Conservation (phyloP, 2,329 filamentous ascomycete genomes). For the Didymella segeticola region DNA sequence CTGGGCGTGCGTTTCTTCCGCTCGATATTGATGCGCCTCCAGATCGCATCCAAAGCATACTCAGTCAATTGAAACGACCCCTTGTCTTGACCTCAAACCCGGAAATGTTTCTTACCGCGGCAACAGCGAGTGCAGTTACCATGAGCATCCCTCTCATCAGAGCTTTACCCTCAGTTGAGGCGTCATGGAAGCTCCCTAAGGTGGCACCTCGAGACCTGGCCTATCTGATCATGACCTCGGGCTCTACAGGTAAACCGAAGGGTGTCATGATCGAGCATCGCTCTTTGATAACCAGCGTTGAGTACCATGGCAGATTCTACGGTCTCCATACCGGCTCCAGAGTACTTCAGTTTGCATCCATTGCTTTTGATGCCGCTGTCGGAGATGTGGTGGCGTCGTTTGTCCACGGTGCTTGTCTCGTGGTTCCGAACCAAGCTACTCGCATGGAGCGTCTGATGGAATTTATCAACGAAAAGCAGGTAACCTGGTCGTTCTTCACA, state of each 20-base stretch:
- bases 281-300: background rate
- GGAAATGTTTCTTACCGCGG: background rate
- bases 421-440: background rate
- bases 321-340: background rate
- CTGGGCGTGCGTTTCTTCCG: slow-evolving; percentile 26
- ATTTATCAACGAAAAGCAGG: background rate
- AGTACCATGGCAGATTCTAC: background rate
- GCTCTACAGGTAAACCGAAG: slow-evolving; percentile 97
- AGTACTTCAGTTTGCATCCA: background rate
- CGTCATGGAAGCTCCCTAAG: background rate
- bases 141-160: background rate
- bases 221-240: slow-evolving; percentile 67
- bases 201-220: background rate
- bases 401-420: background rate
- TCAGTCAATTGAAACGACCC: background rate
- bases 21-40: slow-evolving; percentile 34
- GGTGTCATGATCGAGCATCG: slow-evolving; percentile 71
- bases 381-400: background rate
- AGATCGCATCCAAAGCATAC: background rate
- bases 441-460: background rate
- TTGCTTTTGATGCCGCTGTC: background rate
- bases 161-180: background rate
- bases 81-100: background rate
- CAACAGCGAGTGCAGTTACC: background rate
- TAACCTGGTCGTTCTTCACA: background rate